Evolutionary conservation across 805 yeast species (phyloP).

Genomic region (Torulaspora indica): DNA sequence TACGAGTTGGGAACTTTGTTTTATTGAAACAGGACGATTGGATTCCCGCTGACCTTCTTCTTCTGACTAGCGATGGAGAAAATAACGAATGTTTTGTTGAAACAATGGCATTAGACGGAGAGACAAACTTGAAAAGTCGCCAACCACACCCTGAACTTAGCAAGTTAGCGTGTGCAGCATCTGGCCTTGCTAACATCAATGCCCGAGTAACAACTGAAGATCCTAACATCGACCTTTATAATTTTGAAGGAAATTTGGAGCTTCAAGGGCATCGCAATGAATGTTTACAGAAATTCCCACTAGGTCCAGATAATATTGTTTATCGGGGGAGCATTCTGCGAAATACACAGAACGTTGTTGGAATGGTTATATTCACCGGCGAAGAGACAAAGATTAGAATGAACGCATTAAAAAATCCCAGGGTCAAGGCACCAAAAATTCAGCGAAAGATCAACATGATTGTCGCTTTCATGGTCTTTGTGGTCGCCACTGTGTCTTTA

Average conservation of each 20-base stretch:
- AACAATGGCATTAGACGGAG: slow-evolving; percentile 98
- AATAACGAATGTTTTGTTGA: slow-evolving; percentile 73
- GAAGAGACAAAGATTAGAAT: slow-evolving; percentile 93
- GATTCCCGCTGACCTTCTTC: slow-evolving; percentile 86
- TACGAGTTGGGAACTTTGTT: slow-evolving; percentile 85
- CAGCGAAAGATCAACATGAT: slow-evolving; percentile 79
- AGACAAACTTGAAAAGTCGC: slow-evolving; percentile 80
- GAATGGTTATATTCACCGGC: slow-evolving; percentile 87
- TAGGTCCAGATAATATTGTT: slow-evolving; percentile 76
- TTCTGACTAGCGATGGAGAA: slow-evolving; percentile 59
- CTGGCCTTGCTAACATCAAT: slow-evolving; percentile 45
- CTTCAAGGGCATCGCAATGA: slow-evolving; percentile 36
- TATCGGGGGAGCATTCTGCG: slow-evolving; percentile 88
- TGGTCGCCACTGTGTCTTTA: slow-evolving; percentile 68
- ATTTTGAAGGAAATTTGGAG: slow-evolving; percentile 74
- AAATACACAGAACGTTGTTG: slow-evolving; percentile 70
- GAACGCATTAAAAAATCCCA: slow-evolving; percentile 86
- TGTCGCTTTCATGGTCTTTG: slow-evolving; percentile 79
- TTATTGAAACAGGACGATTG: slow-evolving; percentile 75
- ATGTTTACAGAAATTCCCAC: slow-evolving; percentile 45
- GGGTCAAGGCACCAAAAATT: slow-evolving; percentile 89
- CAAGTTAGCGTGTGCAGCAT: slow-evolving; percentile 45
- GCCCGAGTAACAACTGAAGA: slow-evolving; percentile 72
- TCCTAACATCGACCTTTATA: slow-evolving; percentile 87
- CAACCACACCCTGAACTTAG: slow-evolving; percentile 62